phyloP scores from a whole-genome alignment of 2,329 filamentous ascomycete species.

The Sclerotiophoma versabilis region DNA sequence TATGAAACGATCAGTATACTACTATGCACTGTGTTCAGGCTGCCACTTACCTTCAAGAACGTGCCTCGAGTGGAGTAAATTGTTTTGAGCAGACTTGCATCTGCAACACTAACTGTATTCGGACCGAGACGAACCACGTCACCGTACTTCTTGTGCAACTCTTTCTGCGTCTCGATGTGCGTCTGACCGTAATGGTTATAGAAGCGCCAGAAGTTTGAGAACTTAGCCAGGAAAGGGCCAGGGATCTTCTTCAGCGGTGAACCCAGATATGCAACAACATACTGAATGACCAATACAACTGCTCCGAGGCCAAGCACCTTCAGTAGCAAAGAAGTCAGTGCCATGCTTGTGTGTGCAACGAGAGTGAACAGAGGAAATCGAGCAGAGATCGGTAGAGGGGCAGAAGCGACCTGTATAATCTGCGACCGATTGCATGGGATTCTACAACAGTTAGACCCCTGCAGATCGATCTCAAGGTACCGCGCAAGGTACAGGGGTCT shows the following conservation, averaged over 20 bases:
- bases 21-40: not conserved
- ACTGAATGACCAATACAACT: slow-evolving; percentile 26
- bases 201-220: slow-evolving; percentile 44
- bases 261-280: slow-evolving; percentile 32
- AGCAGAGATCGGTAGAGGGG: slow-evolving; percentile 1
- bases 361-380: not conserved
- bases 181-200: slow-evolving; percentile 36
- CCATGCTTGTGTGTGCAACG: slow-evolving; percentile 14
- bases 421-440: slow-evolving; percentile 6
- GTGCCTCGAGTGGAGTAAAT: slow-evolving; percentile 45
- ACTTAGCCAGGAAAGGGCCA: slow-evolving; percentile 43
- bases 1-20: slow-evolving; percentile 9
- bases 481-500: not conserved
- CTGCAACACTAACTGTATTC: slow-evolving; percentile 39
- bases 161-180: slow-evolving; percentile 40
- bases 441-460: not conserved
- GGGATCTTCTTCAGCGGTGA: slow-evolving; percentile 43
- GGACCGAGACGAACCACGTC: slow-evolving; percentile 40
- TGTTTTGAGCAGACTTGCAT: slow-evolving; percentile 39
- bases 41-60: slow-evolving; percentile 36
- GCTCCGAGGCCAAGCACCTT: slow-evolving; percentile 23
- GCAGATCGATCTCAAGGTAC: not conserved
- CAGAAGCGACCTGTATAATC: slow-evolving; percentile 18
- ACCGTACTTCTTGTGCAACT: slow-evolving; percentile 40
- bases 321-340: slow-evolving; percentile 20